Base-by-base conservation (phyloP, 768 basidiomycete species). In the Collybia mongolica region DNA sequence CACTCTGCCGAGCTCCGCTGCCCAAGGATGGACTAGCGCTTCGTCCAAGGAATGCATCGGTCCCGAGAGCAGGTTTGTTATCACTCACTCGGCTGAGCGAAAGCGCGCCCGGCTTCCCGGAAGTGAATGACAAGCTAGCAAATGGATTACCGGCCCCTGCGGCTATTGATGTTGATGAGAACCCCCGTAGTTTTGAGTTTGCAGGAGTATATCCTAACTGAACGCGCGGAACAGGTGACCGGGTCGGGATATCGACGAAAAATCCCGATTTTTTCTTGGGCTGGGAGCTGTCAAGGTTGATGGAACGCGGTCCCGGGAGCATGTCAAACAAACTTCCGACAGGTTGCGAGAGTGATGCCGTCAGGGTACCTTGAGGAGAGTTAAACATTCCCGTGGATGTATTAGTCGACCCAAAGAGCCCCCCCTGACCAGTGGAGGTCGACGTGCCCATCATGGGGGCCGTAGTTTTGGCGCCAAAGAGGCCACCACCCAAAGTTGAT, bases 271-370 rank as follows among this genome's bases (percentile, higher is more conserved):
- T 91, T 72, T 90, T 92, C 72, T 90, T 90, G 24, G 79, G 74
- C 51, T 75, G 72, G 17, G 71, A 72, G 50, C 75, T 75, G 17
- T 88, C 88, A 14, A 82, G 73, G 49, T 77, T 75, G 55, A 81
- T 71, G 22, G 80, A 77, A 43, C 78, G 88, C 22, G 82, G 88
- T 35, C 84, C 82, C 11, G 86, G 80, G 26, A 91, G 80, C 77
- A 90, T 75, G 46, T 79, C 82, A 63, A 86, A 91, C 44, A 88
- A 84, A 44, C 81, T 74, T 26, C 79, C 81, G 54, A 93, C 85
- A 6, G 90, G 90, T 65, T 95, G 89, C 22, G 89, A 86, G 61
- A 98, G 91, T 17, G 94, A 94, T 1, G 93, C 90, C 7, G 86
- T 88, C 46, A 96, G 72, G 0, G 77, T 66, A 32, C 82, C 82